These are phyloP conservation scores for Candida anutae DNA, from an alignment of 1,139 yeast genomes.

Conservation along the genomic window DNA sequence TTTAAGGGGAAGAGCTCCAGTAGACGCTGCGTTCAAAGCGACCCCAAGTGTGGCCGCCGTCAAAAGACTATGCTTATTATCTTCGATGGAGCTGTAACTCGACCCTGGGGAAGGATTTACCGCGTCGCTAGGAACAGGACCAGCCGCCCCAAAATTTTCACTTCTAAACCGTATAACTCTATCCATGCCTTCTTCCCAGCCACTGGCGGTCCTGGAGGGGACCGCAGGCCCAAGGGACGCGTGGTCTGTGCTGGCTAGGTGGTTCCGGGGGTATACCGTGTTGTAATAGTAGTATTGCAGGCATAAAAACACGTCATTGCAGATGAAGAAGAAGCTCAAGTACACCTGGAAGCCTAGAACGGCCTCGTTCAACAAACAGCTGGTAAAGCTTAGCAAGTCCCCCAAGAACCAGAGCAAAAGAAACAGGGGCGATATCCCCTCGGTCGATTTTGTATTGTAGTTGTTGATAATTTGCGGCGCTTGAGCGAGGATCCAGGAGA, in stretches of 20 bases:
- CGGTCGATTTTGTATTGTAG: constrained; percentile 70
- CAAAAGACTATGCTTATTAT: neutral
- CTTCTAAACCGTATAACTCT: neutral
- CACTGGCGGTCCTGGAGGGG: neutral
- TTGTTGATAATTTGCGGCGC: constrained; percentile 80
- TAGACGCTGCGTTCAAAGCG: constrained; percentile 14
- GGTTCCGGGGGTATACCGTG: constrained; percentile 1
- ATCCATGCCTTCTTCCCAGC: neutral
- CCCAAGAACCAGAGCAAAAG: constrained; percentile 77
- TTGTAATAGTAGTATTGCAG: constrained; percentile 65
- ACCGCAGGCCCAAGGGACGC: too few relatives aligned
- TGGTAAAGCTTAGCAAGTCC: constrained; percentile 70
- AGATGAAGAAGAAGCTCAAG: constrained; percentile 65
- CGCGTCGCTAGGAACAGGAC: neutral
- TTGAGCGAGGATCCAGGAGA: constrained; percentile 78
- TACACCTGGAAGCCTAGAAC: constrained; percentile 66
- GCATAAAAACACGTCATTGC: constrained; percentile 64
- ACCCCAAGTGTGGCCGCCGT: constrained; percentile 13
- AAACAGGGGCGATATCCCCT: constrained; percentile 76
- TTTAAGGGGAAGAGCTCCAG: constrained; percentile 18
- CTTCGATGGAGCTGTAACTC: neutral
- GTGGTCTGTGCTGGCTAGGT: neutral
- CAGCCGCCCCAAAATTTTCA: neutral
- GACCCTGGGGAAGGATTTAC: neutral
- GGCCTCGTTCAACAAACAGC: constrained; percentile 73